A percentile compares a stretch with the other conserved stretches of the same genome.
Conservation (phyloP, 805 yeast genomes). For the Hanseniaspora pseudoguilliermondii region DNA sequence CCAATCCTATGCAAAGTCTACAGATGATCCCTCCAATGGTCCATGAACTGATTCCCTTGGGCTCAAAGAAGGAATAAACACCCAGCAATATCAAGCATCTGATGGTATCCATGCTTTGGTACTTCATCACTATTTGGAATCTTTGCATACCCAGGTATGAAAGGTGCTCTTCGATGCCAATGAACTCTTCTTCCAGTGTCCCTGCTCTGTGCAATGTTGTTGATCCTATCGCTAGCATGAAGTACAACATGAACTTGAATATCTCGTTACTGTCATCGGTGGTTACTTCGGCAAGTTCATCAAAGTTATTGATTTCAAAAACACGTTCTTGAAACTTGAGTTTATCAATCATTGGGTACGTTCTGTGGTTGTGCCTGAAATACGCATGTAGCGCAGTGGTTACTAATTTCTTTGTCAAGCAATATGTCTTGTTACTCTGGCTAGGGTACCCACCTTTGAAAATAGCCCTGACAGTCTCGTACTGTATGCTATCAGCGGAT, state of each 20-base stretch:
- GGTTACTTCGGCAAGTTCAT: constrained; percentile 16
- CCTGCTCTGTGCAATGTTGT: constrained; percentile 36
- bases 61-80: constrained; percentile 40
- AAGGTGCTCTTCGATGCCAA: constrained; percentile 30
- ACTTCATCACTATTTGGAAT: constrained; percentile 29
- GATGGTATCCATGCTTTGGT: constrained; percentile 32
- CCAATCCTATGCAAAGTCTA: constrained; percentile 34
- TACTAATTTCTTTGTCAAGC: constrained; percentile 26
- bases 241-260: constrained; percentile 36
- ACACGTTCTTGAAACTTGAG: constrained; percentile 28
- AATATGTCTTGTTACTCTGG: constrained; percentile 15
- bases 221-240: constrained; percentile 45
- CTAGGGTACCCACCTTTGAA: constrained; percentile 22
- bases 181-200: constrained; percentile 27
- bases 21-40: constrained; percentile 37
- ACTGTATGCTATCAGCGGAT: constrained; percentile 23
- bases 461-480: constrained; percentile 22
- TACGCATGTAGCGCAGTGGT: constrained; percentile 33
- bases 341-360: constrained; percentile 35
- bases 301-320: constrained; percentile 23
- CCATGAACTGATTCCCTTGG: constrained; percentile 40
- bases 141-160: constrained; percentile 32
- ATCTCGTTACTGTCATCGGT: constrained; percentile 20
- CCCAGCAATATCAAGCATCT: constrained; percentile 34
- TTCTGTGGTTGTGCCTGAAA: constrained; percentile 34